These are phyloP conservation scores for Barbarea vulgaris DNA, from an alignment of 345 rosid genomes.

Conservation along the genomic window DNA sequence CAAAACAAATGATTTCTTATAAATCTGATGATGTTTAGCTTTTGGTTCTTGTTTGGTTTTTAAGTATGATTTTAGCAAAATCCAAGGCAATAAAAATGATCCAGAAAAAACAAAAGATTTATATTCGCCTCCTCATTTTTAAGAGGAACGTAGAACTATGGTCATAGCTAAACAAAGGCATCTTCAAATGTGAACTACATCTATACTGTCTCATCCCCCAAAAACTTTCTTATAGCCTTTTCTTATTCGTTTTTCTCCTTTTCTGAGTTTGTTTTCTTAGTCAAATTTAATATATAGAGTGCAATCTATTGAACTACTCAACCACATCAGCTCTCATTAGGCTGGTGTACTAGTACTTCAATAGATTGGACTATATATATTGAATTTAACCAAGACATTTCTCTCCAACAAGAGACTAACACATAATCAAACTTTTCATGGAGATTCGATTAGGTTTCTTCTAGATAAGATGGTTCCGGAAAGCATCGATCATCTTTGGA, in stretches of 20 bases:
- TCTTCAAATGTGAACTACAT: background rate
- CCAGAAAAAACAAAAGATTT: background rate
- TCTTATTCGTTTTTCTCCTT: background rate
- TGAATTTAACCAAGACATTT: constrained; percentile 23
- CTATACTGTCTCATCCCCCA: constrained; percentile 10
- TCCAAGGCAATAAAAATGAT: background rate
- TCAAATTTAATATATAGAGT: constrained; percentile 29
- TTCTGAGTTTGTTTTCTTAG: constrained; percentile 1
- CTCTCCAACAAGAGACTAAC: constrained; percentile 7
- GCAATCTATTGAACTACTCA: constrained; percentile 41
- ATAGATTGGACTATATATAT: constrained; percentile 34
- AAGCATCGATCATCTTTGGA: constrained; percentile 57
- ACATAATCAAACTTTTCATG: constrained; percentile 7
- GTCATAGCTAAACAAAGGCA: background rate
- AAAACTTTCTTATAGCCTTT: background rate
- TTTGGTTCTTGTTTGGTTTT: too few relatives aligned
- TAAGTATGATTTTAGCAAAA: background rate
- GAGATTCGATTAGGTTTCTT: constrained; percentile 12
- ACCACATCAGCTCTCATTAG: constrained; percentile 25
- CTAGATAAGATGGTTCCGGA: constrained; percentile 58
- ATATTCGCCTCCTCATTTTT: constrained; percentile 11
- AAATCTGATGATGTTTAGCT: too few relatives aligned
- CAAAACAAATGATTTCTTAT: too few relatives aligned
- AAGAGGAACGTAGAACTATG: constrained; percentile 30
- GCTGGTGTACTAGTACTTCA: constrained; percentile 40